Evolutionary conservation across 163 green algal genomes (phyloP), one percentile per base, ranked within the genome.

Genomic region (Scenedesmus sp.): DNA sequence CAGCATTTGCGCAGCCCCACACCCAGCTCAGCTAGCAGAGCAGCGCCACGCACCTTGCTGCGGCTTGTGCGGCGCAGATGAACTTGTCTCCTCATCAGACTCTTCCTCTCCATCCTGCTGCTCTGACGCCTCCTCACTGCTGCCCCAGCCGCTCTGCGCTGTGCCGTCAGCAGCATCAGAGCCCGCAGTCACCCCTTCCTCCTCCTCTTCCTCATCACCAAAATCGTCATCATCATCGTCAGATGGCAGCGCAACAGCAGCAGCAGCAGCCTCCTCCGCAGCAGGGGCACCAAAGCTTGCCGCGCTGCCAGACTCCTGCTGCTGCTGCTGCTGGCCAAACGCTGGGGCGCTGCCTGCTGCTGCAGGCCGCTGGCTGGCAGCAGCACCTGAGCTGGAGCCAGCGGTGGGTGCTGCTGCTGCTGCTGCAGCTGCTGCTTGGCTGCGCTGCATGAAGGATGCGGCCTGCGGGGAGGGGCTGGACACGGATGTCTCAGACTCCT

Each of bases 401-500:
- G 56, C 83, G 23, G 57, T 66, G 13, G 46, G 46, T 76, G 54
- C 55, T 88, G 82, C 70, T 52, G 86, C 52, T 84, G 86, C 74
- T 81, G 84, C 34, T 64, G 59, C 59, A 18, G 70, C 55, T 79
- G 56, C n/a, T 26, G 26, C 15, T 55, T 87, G 88, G 77, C 56
- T 55, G 59, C 55, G 76, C 34, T 91, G 88, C 88, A 87, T 88
- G 76, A 87, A 81, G 4, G 74, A 79, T 55, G 88, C 79, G 2
- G 70, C 15, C 81, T 66, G 70, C 9, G 90, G 90, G 46, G 90
- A 93, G 67, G 90, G 90, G n/a, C 90, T 93, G 83, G 82, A 93
- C 16, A 93, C 90, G 57, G 90, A 93, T 6, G 88, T 77, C 64
- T 93, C 90, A 12, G 90, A 93, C 83, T 90, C 90, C 90, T 93